Evolutionary conservation across 2,329 filamentous ascomycete genomes (phyloP), one percentile per base, ranked within the genome.

Genomic region (Arthroderma sp.): DNA sequence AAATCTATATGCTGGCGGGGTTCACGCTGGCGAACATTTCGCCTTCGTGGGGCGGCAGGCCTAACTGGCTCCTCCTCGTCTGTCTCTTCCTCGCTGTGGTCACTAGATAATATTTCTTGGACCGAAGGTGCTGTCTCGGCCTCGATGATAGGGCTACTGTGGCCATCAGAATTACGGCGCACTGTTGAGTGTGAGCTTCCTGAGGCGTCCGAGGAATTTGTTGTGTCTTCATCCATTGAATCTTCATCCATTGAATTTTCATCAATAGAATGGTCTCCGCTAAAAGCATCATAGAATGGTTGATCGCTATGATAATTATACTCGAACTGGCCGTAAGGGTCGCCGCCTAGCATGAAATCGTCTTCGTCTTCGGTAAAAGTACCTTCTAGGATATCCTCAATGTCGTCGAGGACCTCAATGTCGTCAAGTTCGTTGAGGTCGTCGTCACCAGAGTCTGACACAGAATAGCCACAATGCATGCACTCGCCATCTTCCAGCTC

Each of bases 401-500:
- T 47, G 15, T 23, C 49, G 9, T 52, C 49, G 9, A 21, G 9
- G 17, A 13, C 31, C 17, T 54, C 28, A 35, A 23, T 1, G 28
- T 53, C 17, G 13, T 53, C 28, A 35, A 38, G 33, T 2, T 21
- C 43, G 23, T 47, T 15, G 19, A 19, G 9, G 3, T 47, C 43
- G 11, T 38, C 51, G 15, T 38, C 28, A 2, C 39, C 51, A 8
- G 51, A 39, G 25, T 38, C 33, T n/a, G 31, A 38, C n/a, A 78
- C 76, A 21, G 76, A 72, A 55, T 78, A 80, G 54, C 79, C 76
- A 58, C 84, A 87, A 19, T 75, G 71, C 21, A 66, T 61, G 63
- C 84, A 87, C 2, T 63, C 68, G 62, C 80, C 80, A 44, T 83
- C 81, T 65, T 83, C 81, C 51, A 86, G 72, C 67, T 87, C 84